Conservation (phyloP, 202 grass and related monocot species). For the Miscanthus sacchariflorus region DNA sequence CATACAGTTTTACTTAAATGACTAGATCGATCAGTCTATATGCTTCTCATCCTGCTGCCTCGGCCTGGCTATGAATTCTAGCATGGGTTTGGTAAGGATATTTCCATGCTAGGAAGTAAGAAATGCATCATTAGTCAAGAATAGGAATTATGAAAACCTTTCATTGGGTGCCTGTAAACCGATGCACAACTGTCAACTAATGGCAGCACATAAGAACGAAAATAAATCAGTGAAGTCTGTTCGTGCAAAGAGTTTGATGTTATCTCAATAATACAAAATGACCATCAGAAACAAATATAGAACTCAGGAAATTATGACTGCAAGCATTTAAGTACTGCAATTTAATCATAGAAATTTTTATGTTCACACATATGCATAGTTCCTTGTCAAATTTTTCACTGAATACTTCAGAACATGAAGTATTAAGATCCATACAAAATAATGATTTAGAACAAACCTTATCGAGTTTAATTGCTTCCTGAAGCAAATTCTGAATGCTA, state of each 20-base stretch:
- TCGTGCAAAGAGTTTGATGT: neutral
- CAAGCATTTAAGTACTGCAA: neutral
- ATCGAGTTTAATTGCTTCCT: slow-evolving; percentile 63
- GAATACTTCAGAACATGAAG: slow-evolving; percentile 4
- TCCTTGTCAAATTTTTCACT: neutral
- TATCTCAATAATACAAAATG: slow-evolving; percentile 17
- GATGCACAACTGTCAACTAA: neutral
- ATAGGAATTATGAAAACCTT: neutral
- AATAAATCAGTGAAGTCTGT: neutral
- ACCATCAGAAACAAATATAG: slow-evolving; percentile 10
- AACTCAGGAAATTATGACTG: slow-evolving; percentile 9
- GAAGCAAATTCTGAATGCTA: slow-evolving; percentile 66
- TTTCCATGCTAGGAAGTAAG: slow-evolving; percentile 22
- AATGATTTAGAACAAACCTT: slow-evolving; percentile 40
- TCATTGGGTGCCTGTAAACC: neutral
- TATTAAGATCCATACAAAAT: slow-evolving; percentile 25
- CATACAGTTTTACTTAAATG: slow-evolving; percentile 7
- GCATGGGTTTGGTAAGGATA: neutral
- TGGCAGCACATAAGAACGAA: neutral
- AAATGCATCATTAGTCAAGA: neutral
- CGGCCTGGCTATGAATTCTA: slow-evolving; percentile 5
- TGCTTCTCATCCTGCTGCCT: neutral
- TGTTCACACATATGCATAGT: neutral
- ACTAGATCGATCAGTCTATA: neutral
- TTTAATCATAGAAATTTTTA: slow-evolving; percentile 24